These are phyloP conservation scores for Xylaria sp. DNA, from an alignment of 2,329 filamentous ascomycete species.

Conservation along the genomic window DNA sequence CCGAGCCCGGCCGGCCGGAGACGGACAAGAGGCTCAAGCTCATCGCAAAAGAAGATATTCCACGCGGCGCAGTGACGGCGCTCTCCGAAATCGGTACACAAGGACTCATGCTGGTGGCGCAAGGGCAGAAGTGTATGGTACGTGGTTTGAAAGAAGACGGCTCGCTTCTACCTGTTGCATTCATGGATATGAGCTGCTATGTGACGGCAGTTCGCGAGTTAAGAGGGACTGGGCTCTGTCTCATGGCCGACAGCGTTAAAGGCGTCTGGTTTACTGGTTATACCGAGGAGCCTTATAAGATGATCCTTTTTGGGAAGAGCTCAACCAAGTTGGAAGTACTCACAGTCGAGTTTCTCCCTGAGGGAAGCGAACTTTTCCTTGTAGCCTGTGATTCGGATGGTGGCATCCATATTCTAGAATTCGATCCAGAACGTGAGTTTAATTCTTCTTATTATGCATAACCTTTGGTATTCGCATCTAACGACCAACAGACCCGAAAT, in stretches of 20 bases:
- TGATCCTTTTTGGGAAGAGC: constrained; percentile 92
- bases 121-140: constrained; percentile 98
- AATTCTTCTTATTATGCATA: constrained; percentile 3
- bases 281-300: constrained; percentile 94
- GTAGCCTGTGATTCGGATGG: constrained; percentile 85
- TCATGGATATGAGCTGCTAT: constrained; percentile 97
- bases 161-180: constrained; percentile 89
- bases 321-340: constrained; percentile 80
- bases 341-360: constrained; percentile 87
- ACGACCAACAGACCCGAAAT: constrained; percentile 79
- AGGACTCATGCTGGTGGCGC: constrained; percentile 87
- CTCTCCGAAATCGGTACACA: constrained; percentile 86
- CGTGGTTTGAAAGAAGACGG: constrained; percentile 95
- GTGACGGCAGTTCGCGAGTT: constrained; percentile 87
- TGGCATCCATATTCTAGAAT: constrained; percentile 89
- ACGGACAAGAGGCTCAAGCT: constrained; percentile 87
- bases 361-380: constrained; percentile 83
- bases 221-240: constrained; percentile 82
- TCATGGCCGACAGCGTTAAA: constrained; percentile 91
- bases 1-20: constrained; percentile 85
- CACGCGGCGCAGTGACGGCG: constrained; percentile 89
- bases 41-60: constrained; percentile 87
- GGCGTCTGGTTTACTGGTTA: constrained; percentile 97
- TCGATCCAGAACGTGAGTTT: constrained; percentile 87
- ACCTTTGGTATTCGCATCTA: constrained; percentile 37